Evolutionary conservation across 139 green algal genomes (phyloP).

Genomic region (Zygnema circumcarinatum): DNA sequence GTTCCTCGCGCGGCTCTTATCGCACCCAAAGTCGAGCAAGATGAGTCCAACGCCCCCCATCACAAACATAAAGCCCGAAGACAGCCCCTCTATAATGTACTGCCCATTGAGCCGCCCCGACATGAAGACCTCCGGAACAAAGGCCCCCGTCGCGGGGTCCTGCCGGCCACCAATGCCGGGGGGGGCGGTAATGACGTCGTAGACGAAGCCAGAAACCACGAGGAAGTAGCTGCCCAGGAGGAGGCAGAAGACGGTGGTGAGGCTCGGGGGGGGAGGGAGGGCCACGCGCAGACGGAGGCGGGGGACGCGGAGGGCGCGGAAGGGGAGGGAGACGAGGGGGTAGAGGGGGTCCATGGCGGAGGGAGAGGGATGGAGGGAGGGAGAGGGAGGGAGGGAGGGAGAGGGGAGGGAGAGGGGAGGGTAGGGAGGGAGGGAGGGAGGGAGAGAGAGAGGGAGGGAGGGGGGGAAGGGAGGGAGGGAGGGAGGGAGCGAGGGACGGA

Average conservation of each 20-base stretch:
- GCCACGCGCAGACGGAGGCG: slow-evolving; percentile 31
- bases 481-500: not conserved
- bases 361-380: not conserved
- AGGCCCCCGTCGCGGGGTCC: slow-evolving; percentile 36
- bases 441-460: not conserved
- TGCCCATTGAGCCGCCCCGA: slow-evolving; percentile 71
- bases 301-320: slow-evolving; percentile 29
- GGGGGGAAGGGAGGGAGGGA: not conserved
- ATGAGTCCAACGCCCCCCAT: slow-evolving; percentile 65
- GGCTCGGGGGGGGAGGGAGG: not conserved
- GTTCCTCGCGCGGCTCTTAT: slow-evolving; percentile 41
- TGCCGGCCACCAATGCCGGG: slow-evolving; percentile 50
- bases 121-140: slow-evolving; percentile 66
- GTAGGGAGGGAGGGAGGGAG: not conserved
- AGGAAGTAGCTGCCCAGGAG: slow-evolving; percentile 57
- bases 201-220: slow-evolving; percentile 55
- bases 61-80: slow-evolving; percentile 73
- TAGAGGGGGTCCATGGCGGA: slow-evolving; percentile 38
- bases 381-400: not conserved
- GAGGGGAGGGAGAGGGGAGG: not conserved
- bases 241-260: slow-evolving; percentile 6
- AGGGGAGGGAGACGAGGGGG: slow-evolving; percentile 34
- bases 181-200: slow-evolving; percentile 51
- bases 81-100: slow-evolving; percentile 75
- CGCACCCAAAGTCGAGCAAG: slow-evolving; percentile 17